Evolutionary conservation across 495 filamentous ascomycete species (phyloP).

Genomic region (Podospora comata): DNA sequence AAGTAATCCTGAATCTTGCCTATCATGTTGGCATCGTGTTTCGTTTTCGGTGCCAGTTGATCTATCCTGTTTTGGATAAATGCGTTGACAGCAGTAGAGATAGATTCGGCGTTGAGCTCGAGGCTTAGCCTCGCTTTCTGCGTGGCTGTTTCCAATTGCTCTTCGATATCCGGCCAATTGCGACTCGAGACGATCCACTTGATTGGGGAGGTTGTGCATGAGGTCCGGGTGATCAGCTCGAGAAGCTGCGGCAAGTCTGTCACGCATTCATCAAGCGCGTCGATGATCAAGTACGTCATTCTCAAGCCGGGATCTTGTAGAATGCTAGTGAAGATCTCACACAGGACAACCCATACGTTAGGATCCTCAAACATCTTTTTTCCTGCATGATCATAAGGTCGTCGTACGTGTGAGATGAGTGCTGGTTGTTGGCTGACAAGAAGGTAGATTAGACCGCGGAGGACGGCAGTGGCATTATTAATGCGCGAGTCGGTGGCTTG

Average conservation of each 20-base stretch:
- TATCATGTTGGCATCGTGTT: not conserved
- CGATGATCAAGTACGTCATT: constrained; percentile 38
- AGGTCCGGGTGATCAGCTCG: constrained; percentile 30
- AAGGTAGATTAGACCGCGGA: constrained; percentile 35
- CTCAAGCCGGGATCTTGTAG: constrained; percentile 30
- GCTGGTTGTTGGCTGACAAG: constrained; percentile 26
- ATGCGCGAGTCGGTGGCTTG: constrained; percentile 24
- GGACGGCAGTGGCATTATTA: constrained; percentile 28
- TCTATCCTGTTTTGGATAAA: constrained; percentile 39
- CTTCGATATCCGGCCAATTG: constrained; percentile 29
- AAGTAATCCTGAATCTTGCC: not conserved
- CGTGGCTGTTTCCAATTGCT: constrained; percentile 22
- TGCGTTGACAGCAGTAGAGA: constrained; percentile 23
- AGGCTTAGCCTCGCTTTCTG: constrained; percentile 28
- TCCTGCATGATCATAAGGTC: constrained; percentile 11
- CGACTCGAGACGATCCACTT: constrained; percentile 41
- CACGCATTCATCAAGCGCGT: constrained; percentile 51
- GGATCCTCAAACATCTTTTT: constrained; percentile 13
- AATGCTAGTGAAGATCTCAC: constrained; percentile 31
- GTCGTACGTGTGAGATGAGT: constrained; percentile 28
- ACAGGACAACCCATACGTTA: constrained; percentile 31
- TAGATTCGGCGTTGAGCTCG: constrained; percentile 30
- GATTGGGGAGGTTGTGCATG: constrained; percentile 17
- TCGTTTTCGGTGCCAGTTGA: constrained; percentile 15
- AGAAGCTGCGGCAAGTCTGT: constrained; percentile 31